These are phyloP conservation scores for Geum urbanum DNA, from an alignment of 306 rosid species.

Conservation along the genomic window DNA sequence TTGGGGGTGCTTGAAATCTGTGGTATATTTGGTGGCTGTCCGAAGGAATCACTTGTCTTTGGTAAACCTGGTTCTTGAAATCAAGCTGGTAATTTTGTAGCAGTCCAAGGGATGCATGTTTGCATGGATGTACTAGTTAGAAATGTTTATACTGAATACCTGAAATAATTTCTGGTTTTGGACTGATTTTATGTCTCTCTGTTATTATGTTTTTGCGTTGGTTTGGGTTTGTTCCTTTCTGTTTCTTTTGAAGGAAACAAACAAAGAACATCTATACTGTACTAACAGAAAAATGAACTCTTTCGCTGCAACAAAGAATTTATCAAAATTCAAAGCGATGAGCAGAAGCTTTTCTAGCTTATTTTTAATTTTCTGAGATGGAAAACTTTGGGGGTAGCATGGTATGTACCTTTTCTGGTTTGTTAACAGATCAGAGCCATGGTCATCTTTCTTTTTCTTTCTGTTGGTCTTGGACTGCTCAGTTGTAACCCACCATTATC, in stretches of 20 bases:
- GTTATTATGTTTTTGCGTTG: neutral
- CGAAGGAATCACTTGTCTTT: no score
- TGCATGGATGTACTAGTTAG: neutral
- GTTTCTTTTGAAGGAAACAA: neutral
- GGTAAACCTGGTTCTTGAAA: no score
- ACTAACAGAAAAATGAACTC: no score
- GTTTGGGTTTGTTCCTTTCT: neutral
- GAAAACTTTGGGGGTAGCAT: neutral
- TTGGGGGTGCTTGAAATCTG: neutral
- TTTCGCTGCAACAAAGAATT: neutral
- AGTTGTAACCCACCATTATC: constrained; percentile 22
- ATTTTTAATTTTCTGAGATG: neutral
- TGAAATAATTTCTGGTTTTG: constrained; percentile 22
- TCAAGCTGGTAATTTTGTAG: neutral
- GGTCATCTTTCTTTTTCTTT: neutral
- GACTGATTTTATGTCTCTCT: constrained; percentile 12
- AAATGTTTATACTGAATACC: neutral
- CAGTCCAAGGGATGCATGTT: neutral
- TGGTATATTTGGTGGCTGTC: no score
- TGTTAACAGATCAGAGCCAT: neutral
- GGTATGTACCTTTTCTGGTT: constrained; percentile 6
- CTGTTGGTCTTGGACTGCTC: constrained; percentile 16
- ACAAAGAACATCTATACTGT: neutral
- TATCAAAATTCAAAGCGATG: neutral
- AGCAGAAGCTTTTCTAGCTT: no score